phyloP scores from a whole-genome alignment of 1,139 yeast genomes.

The Suhomyces choctaworum region DNA sequence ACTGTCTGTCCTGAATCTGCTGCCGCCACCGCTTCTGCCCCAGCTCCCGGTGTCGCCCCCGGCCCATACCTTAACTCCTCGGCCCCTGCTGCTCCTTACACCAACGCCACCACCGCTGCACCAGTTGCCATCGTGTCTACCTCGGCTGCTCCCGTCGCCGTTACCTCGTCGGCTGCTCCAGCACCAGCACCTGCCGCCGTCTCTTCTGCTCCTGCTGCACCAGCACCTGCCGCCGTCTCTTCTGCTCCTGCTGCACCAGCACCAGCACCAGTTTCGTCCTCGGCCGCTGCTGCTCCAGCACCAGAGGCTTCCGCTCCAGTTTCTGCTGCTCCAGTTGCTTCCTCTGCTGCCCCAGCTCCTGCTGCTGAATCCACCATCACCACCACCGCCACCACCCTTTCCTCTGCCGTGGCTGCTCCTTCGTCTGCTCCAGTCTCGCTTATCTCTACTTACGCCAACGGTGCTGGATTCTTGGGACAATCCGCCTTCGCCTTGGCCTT shows the following conservation, averaged over 20 bases:
- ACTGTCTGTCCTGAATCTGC: slow-evolving; percentile 18
- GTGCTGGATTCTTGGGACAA: slow-evolving; percentile 20
- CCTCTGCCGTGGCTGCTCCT: slow-evolving; percentile 6
- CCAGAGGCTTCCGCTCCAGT: background rate
- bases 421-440: slow-evolving; percentile 9
- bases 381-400: slow-evolving; percentile 4
- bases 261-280: background rate
- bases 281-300: background rate
- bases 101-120: slow-evolving; percentile 8
- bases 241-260: background rate
- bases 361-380: slow-evolving; percentile 13
- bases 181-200: background rate
- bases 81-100: slow-evolving; percentile 10
- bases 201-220: slow-evolving; percentile 6
- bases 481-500: slow-evolving; percentile 22
- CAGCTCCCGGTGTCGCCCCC: slow-evolving; percentile 6
- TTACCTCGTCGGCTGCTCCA: background rate
- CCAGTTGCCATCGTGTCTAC: slow-evolving; percentile 7
- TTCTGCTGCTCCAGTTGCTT: background rate
- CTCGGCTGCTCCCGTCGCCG: slow-evolving; percentile 1
- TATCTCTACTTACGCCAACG: slow-evolving; percentile 10
- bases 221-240: background rate
- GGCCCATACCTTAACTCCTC: too few species aligned
- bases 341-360: slow-evolving; percentile 13
- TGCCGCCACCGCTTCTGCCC: slow-evolving; percentile 9